Evolutionary conservation across 1,284 basidiomycete genomes (phyloP).

Genomic region (Melampsora abietis-canadensis): DNA sequence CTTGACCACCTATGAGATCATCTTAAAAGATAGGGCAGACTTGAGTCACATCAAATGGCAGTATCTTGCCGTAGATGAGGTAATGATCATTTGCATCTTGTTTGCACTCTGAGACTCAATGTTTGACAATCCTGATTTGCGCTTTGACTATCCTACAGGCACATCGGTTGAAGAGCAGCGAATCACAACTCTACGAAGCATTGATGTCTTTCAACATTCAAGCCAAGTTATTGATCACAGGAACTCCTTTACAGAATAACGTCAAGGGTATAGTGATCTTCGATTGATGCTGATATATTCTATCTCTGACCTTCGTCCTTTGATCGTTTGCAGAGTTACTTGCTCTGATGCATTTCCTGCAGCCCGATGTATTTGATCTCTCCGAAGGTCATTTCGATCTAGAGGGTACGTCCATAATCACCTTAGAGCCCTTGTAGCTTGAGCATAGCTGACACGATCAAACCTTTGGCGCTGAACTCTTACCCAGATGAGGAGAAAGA

Average conservation of each 20-base stretch:
- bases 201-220: conserved; percentile 81
- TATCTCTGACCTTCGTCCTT: not conserved
- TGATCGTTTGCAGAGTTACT: conserved; percentile 68
- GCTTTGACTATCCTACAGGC: conserved; percentile 60
- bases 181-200: conserved; percentile 94
- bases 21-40: conserved; percentile 83
- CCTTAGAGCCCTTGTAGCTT: conserved; percentile 45
- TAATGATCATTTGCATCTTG: conserved; percentile 52
- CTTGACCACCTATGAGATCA: conserved; percentile 95
- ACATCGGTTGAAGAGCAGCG: conserved; percentile 95
- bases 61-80: conserved; percentile 91
- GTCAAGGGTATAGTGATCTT: conserved; percentile 72
- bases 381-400: conserved; percentile 43
- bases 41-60: conserved; percentile 96
- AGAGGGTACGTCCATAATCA: conserved; percentile 27
- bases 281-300: not conserved
- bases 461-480: no score
- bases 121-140: not conserved
- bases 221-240: conserved; percentile 93
- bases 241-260: conserved; percentile 97
- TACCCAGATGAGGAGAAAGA: conserved; percentile 78
- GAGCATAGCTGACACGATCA: conserved; percentile 25
- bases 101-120: not conserved
- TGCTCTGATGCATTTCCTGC: conserved; percentile 96
- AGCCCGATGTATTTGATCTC: conserved; percentile 86